A percentile compares a stretch with the other conserved stretches of the same genome.
These are phyloP conservation scores for Ophiostoma australiae DNA, from an alignment of 2,329 filamentous ascomycete species.

Conservation along the genomic window DNA sequence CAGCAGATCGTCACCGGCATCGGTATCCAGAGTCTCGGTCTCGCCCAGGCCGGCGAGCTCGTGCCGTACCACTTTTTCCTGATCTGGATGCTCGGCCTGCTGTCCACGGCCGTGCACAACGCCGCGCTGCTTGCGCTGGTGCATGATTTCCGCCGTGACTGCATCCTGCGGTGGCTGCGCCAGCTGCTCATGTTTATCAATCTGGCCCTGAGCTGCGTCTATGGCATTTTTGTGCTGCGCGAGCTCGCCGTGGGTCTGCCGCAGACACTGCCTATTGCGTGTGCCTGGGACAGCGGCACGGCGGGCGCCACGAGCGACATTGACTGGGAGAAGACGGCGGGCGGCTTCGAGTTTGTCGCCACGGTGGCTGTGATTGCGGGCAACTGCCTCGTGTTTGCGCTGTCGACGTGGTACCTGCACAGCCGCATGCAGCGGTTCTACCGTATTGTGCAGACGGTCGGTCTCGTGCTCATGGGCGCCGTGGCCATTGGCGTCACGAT, in stretches of 20 bases:
- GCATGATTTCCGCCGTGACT: slow-evolving; percentile 61
- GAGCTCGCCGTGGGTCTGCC: slow-evolving; percentile 48
- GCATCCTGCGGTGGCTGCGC: slow-evolving; percentile 61
- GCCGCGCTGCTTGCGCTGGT: slow-evolving; percentile 60
- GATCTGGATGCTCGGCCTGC: slow-evolving; percentile 61
- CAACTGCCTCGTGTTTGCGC: slow-evolving; percentile 53
- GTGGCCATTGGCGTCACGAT: slow-evolving; percentile 56
- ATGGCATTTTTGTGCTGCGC: slow-evolving; percentile 53
- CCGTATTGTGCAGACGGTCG: slow-evolving; percentile 48
- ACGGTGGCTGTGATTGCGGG: slow-evolving; percentile 58
- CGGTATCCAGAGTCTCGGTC: slow-evolving; percentile 60
- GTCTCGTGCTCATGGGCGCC: slow-evolving; percentile 51
- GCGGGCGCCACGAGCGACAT: slow-evolving; percentile 25
- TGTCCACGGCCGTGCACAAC: slow-evolving; percentile 63
- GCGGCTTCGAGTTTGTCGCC: slow-evolving; percentile 49
- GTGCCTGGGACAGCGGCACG: slow-evolving; percentile 47
- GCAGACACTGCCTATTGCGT: slow-evolving; percentile 53
- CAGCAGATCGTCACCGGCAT: slow-evolving; percentile 66
- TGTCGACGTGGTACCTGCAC: slow-evolving; percentile 63
- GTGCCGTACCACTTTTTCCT: slow-evolving; percentile 67
- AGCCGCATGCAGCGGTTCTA: slow-evolving; percentile 50
- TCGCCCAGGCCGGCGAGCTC: slow-evolving; percentile 55
- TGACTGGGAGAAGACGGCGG: slow-evolving; percentile 31
- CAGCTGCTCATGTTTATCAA: slow-evolving; percentile 63
- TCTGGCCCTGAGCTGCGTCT: slow-evolving; percentile 52